Evolutionary conservation across 768 basidiomycete genomes (phyloP).

Genomic region (Mycena belliarum): DNA sequence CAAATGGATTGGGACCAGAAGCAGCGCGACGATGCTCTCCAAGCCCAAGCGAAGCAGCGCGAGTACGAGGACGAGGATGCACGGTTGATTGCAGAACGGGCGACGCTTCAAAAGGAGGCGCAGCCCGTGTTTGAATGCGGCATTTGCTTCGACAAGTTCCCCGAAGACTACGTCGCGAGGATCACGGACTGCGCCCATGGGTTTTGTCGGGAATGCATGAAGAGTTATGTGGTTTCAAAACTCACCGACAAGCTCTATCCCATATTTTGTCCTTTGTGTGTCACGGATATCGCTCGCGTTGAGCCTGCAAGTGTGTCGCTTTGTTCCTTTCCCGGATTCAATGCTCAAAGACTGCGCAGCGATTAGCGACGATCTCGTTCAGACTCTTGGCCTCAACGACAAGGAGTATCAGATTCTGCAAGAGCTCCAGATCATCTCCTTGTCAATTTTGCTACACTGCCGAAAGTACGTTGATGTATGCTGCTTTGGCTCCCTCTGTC

Average conservation of each 20-base stretch:
- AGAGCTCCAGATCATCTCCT: conserved; percentile 48
- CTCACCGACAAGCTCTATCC: conserved; percentile 58
- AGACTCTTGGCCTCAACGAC: conserved; percentile 47
- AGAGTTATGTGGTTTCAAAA: conserved; percentile 41
- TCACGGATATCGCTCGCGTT: conserved; percentile 31
- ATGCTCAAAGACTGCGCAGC: conserved; percentile 31
- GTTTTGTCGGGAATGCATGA: conserved; percentile 58
- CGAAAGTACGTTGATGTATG: conserved; percentile 39
- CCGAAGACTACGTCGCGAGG: conserved; percentile 42
- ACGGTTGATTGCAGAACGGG: conserved; percentile 36
- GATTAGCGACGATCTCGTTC: conserved; percentile 41
- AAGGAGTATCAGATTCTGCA: conserved; percentile 40
- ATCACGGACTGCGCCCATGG: conserved; percentile 48
- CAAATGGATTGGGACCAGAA: conserved; percentile 20
- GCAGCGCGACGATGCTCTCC: conserved; percentile 18
- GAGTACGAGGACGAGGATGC: conserved; percentile 43
- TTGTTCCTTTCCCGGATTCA: conserved; percentile 27
- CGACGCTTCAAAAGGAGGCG: conserved; percentile 27
- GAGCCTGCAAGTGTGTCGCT: conserved; percentile 29
- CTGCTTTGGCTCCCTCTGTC: background rate
- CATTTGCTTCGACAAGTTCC: conserved; percentile 55
- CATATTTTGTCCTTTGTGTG: conserved; percentile 62
- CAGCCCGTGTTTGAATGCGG: conserved; percentile 50
- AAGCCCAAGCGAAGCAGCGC: conserved; percentile 34
- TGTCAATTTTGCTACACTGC: conserved; percentile 49